These are phyloP conservation scores for Chrysoporthe cubensis DNA, from an alignment of 2,329 filamentous ascomycete species.

Conservation along the genomic window DNA sequence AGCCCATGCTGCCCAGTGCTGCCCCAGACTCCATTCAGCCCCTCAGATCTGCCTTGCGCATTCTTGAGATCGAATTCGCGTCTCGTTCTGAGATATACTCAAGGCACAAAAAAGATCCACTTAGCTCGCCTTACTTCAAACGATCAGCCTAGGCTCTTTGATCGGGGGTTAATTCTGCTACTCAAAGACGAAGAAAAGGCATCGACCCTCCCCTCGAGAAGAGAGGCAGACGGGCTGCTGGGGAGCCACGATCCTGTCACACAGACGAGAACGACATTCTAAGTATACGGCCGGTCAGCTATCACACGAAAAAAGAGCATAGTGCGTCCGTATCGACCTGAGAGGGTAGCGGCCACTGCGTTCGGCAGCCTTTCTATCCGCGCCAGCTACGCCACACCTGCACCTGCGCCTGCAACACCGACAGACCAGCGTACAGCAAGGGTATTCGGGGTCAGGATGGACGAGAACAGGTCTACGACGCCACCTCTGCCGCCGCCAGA, in stretches of 20 bases:
- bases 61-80: not conserved
- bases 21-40: not conserved
- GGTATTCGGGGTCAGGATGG: conserved; percentile 11
- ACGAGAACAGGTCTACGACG: conserved; percentile 25
- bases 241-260: not conserved
- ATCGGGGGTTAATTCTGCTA: too few relatives aligned
- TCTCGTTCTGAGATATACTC: not conserved
- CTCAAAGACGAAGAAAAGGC: not conserved
- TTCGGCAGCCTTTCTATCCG: not conserved
- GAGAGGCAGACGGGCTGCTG: not conserved
- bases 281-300: not conserved
- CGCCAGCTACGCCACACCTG: not conserved
- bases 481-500: conserved; percentile 27
- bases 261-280: not conserved
- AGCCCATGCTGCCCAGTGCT: not conserved
- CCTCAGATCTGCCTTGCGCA: conserved; percentile 6
- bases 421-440: not conserved
- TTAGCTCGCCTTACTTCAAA: not conserved
- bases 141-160: not conserved
- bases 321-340: not conserved
- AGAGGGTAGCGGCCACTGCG: not conserved
- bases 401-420: not conserved
- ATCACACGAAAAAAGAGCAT: not conserved
- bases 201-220: not conserved
- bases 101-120: not conserved